A percentile compares a stretch with the other conserved stretches of the same genome.
Evolutionary conservation across 169 alveolate genomes (phyloP).

Genomic region (Babesia ovata): DNA sequence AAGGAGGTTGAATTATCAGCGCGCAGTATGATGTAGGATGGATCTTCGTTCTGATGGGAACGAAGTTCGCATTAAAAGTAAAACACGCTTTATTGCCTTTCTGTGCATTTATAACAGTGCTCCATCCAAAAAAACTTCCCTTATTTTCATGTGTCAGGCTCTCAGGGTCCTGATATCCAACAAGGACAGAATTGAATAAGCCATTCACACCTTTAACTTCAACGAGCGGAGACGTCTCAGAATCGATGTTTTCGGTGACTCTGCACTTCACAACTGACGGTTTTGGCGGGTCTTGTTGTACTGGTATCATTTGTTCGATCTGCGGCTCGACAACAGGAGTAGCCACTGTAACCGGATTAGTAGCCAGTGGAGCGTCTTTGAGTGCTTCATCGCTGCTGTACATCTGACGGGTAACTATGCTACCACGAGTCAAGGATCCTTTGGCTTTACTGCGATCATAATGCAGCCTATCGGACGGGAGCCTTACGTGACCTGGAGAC

Average conservation of each 20-base stretch:
- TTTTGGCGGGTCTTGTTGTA: background rate
- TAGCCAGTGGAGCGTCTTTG: no score
- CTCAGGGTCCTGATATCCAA: constrained; percentile 56
- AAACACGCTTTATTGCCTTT: constrained; percentile 19
- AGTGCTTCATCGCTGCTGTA: no score
- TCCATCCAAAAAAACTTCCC: constrained; percentile 69
- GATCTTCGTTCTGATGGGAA: constrained; percentile 13
- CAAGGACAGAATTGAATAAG: constrained; percentile 40
- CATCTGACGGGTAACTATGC: background rate
- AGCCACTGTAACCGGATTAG: no score
- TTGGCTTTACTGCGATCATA: constrained; percentile 14
- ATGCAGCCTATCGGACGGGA: constrained; percentile 1
- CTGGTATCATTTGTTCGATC: no score
- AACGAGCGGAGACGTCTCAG: constrained; percentile 35
- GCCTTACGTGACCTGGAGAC: background rate
- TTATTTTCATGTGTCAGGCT: constrained; percentile 48
- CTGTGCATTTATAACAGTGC: constrained; percentile 10
- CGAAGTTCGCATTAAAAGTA: constrained; percentile 52
- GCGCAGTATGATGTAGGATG: constrained; percentile 65
- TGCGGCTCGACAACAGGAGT: no score
- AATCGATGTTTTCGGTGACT: constrained; percentile 5
- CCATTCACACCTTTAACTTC: constrained; percentile 33
- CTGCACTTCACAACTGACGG: constrained; percentile 8
- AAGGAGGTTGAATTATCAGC: constrained; percentile 57
- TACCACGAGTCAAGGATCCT: constrained; percentile 12